A percentile compares a stretch with the other conserved stretches of the same genome.
Evolutionary conservation across 1,139 yeast genomes (phyloP).

Genomic region (Kodamaea ohmeri): DNA sequence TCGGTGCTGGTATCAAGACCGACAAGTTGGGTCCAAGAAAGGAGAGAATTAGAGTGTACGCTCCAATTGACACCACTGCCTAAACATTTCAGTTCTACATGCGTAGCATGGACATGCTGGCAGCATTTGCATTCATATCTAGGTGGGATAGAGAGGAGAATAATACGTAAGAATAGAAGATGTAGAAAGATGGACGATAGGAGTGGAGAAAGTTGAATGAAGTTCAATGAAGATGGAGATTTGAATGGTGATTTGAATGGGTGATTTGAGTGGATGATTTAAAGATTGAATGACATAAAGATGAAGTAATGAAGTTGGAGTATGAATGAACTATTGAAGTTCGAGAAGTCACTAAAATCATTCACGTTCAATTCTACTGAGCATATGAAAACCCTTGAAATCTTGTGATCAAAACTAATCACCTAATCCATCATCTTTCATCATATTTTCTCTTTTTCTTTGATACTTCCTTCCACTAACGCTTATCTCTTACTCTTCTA

Average conservation of each 20-base stretch:
- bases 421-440: no score
- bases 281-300: background rate
- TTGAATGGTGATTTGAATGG: background rate
- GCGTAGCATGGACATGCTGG: conserved; percentile 1
- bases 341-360: background rate
- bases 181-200: background rate
- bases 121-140: conserved; percentile 3
- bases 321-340: no score
- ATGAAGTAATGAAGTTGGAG: no score
- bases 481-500: no score
- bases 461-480: no score
- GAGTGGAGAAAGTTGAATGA: background rate
- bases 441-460: no score
- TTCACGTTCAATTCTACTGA: no score
- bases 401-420: no score
- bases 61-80: conserved; percentile 26
- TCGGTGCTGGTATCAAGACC: conserved; percentile 48
- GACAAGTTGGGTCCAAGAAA: conserved; percentile 47
- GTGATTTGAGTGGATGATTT: background rate
- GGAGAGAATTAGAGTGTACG: conserved; percentile 41
- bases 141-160: background rate
- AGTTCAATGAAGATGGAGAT: background rate
- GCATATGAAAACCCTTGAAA: no score
- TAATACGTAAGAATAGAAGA: background rate
- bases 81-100: conserved; percentile 6